Base-by-base conservation (phyloP, 345 rosid species). In the Pistacia atlantica region DNA sequence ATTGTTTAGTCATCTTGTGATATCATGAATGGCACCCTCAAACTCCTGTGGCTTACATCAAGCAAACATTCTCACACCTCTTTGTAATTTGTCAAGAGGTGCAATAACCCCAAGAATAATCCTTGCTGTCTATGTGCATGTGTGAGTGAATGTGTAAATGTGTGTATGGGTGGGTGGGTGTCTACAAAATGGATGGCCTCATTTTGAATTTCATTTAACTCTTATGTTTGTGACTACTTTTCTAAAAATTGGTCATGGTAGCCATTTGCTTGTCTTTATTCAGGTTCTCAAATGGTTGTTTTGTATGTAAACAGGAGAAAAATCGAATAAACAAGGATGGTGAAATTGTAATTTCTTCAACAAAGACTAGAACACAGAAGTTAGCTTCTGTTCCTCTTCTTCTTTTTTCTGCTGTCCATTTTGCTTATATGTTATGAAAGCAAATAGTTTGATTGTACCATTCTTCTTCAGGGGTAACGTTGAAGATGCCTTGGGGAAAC, bases 251-350 rank as follows among this genome's bases (percentile, higher is more conserved):
- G 14, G 5, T 51, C 67, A 62, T 18, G 11, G 31, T 35, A 13
- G 16, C 75, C 18, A 31, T 31, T 52, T 79, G 62, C 75, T 73
- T 57, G 37, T 71, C 52, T 65, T 71, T 74, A 31, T 58, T 5
- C 64, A 51, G 56, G 75, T 22, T 33, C 61, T 25, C 31, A 11
- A 42, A 38, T 70, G 33, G 37, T 25, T 28, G 25, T 54, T 69
- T 52, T 67, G 60, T 73, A 28, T 78, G 46, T 82, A 18, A 79
- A 79, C 87, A 97, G 97, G 98, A 97, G 85, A 97, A 94, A 89
- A 97, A 94, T 78, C 84, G 98, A 67, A 94, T 97, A 74, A 94
- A 97, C 89, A 91, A 87, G 85, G 98, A 97, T n/a, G 97, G 98
- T 31, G 97, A 97, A 78, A 85, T 97, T 55, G 99, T 97, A 84